A percentile compares a stretch with the other conserved stretches of the same genome.
These are phyloP conservation scores for Trichoderma guizhouense DNA, from an alignment of 2,329 filamentous ascomycete species.

Conservation along the genomic window DNA sequence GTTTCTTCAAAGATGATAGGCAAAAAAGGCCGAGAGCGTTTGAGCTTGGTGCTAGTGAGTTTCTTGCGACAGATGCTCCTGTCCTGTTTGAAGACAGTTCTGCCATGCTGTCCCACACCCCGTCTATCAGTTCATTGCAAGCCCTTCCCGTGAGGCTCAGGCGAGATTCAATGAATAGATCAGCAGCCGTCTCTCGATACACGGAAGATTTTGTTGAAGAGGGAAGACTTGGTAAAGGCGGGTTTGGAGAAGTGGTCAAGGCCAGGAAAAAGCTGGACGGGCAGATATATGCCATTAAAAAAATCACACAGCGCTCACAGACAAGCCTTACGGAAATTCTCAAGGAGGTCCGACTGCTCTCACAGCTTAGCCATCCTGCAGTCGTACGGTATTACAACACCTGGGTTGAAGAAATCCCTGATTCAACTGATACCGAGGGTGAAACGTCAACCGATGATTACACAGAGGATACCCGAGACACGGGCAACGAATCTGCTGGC, in stretches of 20 bases:
- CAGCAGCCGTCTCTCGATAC: conserved; percentile 65
- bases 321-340: conserved; percentile 77
- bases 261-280: conserved; percentile 92
- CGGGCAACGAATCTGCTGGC: conserved; percentile 35
- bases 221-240: conserved; percentile 83
- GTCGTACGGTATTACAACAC: conserved; percentile 91
- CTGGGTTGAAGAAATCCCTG: conserved; percentile 76
- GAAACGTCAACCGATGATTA: conserved; percentile 53
- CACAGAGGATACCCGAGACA: conserved; percentile 35
- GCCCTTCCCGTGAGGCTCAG: conserved; percentile 49
- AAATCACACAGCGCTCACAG: conserved; percentile 80
- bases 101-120: conserved; percentile 40
- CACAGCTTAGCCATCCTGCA: conserved; percentile 84
- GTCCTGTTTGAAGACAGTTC: conserved; percentile 49
- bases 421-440: conserved; percentile 53
- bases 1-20: conserved; percentile 80
- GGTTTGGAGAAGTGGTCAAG: conserved; percentile 94
- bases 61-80: conserved; percentile 62
- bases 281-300: conserved; percentile 93
- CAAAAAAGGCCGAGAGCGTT: conserved; percentile 85
- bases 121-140: conserved; percentile 41
- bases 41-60: conserved; percentile 62
- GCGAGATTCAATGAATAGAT: conserved; percentile 58
- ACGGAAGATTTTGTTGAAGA: conserved; percentile 87
- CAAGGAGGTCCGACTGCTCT: conserved; percentile 82